Percentiles rank a stretch among this genome's conserved stretches.
phyloP scores from a whole-genome alignment of 2,329 filamentous ascomycete species.

The Trichoderma atrobrunneum region DNA sequence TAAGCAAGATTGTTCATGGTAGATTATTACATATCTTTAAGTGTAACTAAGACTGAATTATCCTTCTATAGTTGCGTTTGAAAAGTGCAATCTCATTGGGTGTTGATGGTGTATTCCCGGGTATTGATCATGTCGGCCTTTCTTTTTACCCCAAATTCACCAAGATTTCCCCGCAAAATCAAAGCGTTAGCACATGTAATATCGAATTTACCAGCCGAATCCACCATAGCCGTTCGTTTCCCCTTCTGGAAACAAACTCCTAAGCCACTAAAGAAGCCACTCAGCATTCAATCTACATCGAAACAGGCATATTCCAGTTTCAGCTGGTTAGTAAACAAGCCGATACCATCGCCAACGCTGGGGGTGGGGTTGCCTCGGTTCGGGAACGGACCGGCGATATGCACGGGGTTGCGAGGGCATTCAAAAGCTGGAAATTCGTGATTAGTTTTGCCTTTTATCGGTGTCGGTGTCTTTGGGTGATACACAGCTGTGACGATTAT shows the following conservation, averaged over 20 bases:
- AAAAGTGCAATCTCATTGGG: neutral
- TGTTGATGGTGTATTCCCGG: neutral
- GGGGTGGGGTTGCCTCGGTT: conserved; percentile 13
- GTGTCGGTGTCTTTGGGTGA: neutral
- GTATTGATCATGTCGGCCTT: neutral
- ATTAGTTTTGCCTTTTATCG: neutral
- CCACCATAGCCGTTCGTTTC: neutral
- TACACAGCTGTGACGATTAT: neutral
- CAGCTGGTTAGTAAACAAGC: neutral
- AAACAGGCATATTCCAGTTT: neutral
- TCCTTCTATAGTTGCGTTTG: neutral
- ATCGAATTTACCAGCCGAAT: neutral
- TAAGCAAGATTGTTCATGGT: neutral
- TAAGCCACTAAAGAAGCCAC: neutral
- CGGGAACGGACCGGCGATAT: neutral
- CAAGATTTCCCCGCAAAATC: neutral
- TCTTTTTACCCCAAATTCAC: neutral
- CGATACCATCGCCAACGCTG: neutral
- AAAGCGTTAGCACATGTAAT: neutral
- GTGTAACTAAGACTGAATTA: neutral
- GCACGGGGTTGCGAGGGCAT: neutral
- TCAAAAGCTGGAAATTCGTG: neutral
- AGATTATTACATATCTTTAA: too few species aligned
- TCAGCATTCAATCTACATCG: neutral
- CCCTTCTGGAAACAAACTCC: neutral